Evolutionary conservation across 768 basidiomycete genomes (phyloP), one percentile per base, ranked within the genome.

Genomic region (Rhizopogon vinicolor): DNA sequence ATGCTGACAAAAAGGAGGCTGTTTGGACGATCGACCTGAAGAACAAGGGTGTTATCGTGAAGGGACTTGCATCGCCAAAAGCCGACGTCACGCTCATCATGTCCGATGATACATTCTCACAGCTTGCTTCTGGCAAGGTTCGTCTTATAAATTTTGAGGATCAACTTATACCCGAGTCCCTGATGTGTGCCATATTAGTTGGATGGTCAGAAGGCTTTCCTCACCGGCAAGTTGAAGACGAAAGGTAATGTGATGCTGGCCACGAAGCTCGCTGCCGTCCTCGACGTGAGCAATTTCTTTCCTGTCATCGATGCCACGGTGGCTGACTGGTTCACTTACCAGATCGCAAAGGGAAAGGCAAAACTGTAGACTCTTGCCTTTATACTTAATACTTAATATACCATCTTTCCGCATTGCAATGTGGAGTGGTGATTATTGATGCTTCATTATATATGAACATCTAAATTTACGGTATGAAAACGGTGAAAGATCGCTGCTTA

Each of bases 11-110:
- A 56, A 77, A 89, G 70, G 84, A 84, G 58, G 88, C 75, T 18
- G 78, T 78, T 44, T 97, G 93, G 93, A 94, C 93, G 7, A 91
- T 98, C 62, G 95, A 98, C 77, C 65, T 96, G 66, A 97, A 98
- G 82, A 87, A 87, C 74, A 78, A 80, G 13, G 91, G 89, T 10
- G 73, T 78, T 19, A 80, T 94, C 28, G 86, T 84, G 78, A 86
- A 87, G 71, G 93, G 93, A 41, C 62, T 61, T 37, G 61, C 68
- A 3, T 66, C 68, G 22, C 78, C 84, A 55, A 92, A 93, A 70
- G 75, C 89, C 5, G 91, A 95, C 65, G 92, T 94, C 55, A 87
- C 87, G 16, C 81, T 96, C 69, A 77, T 86, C 52, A 76, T 93
- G 61, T 79, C 82, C 33, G 91, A 93, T 70, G 87, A 89, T 18